These are phyloP conservation scores for Ganoderma lucidum DNA, from an alignment of 1,284 basidiomycete genomes.

Conservation along the genomic window DNA sequence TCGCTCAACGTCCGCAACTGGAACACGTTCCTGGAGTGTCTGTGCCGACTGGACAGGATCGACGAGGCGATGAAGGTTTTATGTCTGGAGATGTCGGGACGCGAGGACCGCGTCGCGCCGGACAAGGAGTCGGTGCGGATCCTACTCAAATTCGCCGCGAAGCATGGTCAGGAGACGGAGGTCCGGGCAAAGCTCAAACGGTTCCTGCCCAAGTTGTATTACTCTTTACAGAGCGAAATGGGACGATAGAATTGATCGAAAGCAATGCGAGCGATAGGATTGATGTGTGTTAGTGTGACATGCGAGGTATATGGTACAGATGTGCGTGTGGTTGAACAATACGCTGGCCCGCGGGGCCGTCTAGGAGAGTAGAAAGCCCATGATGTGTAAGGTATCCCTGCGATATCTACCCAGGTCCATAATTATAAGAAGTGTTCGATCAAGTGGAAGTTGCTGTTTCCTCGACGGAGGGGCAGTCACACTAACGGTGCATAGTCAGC, in stretches of 20 bases:
- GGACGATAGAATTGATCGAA: not conserved
- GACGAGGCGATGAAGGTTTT: slow-evolving; percentile 75
- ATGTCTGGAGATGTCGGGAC: slow-evolving; percentile 69
- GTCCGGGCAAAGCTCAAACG: slow-evolving; percentile 57
- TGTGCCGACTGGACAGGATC: slow-evolving; percentile 75
- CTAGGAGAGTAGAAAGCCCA: slow-evolving; percentile 40
- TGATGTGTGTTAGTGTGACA: slow-evolving; percentile 30
- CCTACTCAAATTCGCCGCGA: slow-evolving; percentile 61
- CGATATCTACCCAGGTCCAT: slow-evolving; percentile 20
- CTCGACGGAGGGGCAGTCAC: slow-evolving; percentile 91
- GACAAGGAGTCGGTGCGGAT: slow-evolving; percentile 58
- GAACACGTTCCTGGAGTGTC: slow-evolving; percentile 87
- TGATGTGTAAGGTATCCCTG: slow-evolving; percentile 25
- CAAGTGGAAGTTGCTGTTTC: slow-evolving; percentile 53
- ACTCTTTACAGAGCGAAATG: slow-evolving; percentile 27
- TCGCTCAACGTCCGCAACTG: slow-evolving; percentile 70
- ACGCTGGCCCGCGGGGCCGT: slow-evolving; percentile 38
- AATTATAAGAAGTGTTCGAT: slow-evolving; percentile 21
- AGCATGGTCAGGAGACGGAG: slow-evolving; percentile 50
- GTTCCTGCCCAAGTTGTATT: slow-evolving; percentile 66
- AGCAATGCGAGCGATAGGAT: slow-evolving; percentile 11
- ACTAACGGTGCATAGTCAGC: slow-evolving; percentile 51
- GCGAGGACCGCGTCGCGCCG: slow-evolving; percentile 50
- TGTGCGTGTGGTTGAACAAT: slow-evolving; percentile 44
- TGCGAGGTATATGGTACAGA: slow-evolving; percentile 39